These are phyloP conservation scores for Emmonsiellopsis sp. DNA, from an alignment of 2,329 filamentous ascomycete species.

Conservation along the genomic window DNA sequence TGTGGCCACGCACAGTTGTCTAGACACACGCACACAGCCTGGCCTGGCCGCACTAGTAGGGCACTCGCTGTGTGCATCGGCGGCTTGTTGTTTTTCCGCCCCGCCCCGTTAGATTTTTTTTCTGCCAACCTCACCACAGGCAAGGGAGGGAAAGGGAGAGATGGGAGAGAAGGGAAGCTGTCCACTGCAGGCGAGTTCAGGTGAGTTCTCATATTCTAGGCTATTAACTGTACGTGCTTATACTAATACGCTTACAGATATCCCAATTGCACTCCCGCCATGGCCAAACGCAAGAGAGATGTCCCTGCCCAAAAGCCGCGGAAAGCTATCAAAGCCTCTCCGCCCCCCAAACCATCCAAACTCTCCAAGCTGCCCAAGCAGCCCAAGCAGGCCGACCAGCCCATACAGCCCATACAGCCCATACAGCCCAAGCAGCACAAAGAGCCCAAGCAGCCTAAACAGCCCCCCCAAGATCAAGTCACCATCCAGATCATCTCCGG, in stretches of 20 bases:
- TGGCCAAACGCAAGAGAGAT: conserved; percentile 39
- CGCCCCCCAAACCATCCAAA: conserved; percentile 11
- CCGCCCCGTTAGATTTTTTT: no score
- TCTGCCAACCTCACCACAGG: no score
- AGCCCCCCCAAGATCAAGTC: conserved; percentile 23
- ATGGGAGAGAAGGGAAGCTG: neutral
- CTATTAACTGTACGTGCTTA: neutral
- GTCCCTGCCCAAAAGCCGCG: conserved; percentile 18
- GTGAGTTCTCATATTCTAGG: neutral
- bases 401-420: no score
- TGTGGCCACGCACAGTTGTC: no score
- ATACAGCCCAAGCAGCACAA: no score
- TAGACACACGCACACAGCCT: neutral
- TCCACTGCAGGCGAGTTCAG: neutral
- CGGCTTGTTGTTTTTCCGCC: no score
- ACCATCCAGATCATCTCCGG: conserved; percentile 86
- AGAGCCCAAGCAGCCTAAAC: conserved; percentile 4
- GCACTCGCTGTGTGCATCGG: no score
- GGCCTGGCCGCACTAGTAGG: no score
- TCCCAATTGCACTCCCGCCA: conserved; percentile 10
- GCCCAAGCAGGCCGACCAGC: no score
- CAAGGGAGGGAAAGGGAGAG: neutral
- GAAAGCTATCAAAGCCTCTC: conserved; percentile 25
- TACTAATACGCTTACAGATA: no score
- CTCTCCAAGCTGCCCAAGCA: no score